Conservation (phyloP, 768 basidiomycete species). For the Clavulina sp. region DNA sequence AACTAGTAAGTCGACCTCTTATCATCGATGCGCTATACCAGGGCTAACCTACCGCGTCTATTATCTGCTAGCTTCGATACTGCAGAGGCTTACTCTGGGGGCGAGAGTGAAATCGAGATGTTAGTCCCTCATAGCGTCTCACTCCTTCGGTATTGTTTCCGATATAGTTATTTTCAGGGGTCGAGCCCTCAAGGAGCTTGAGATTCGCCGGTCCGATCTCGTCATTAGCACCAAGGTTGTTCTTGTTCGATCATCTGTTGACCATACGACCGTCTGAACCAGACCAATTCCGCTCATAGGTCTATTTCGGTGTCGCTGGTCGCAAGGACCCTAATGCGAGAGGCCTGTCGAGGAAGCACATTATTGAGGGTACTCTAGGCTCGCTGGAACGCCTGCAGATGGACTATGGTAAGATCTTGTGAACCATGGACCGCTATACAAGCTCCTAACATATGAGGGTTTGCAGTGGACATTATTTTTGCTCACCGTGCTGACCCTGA, state of each 20-base stretch:
- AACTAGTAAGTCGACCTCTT: conserved; percentile 28
- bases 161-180: conserved; percentile 25
- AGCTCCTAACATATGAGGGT: not conserved
- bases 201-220: conserved; percentile 44
- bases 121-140: conserved; percentile 15
- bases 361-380: conserved; percentile 58
- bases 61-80: conserved; percentile 31
- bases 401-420: conserved; percentile 39
- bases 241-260: not conserved
- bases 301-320: conserved; percentile 48
- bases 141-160: not conserved
- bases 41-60: not conserved
- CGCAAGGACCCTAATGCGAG: conserved; percentile 37
- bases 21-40: not conserved
- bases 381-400: conserved; percentile 49
- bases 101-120: conserved; percentile 63
- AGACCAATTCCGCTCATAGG: conserved; percentile 8
- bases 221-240: conserved; percentile 53
- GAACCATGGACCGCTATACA: not conserved
- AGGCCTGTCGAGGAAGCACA: conserved; percentile 23
- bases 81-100: conserved; percentile 47
- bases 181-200: conserved; percentile 56
- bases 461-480: conserved; percentile 23
- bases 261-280: not conserved
- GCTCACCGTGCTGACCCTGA: conserved; percentile 44